Evolutionary conservation across 78 protist species (phyloP), one percentile per base, ranked within the genome.

Genomic region (Dictyostelium citrinum): DNA sequence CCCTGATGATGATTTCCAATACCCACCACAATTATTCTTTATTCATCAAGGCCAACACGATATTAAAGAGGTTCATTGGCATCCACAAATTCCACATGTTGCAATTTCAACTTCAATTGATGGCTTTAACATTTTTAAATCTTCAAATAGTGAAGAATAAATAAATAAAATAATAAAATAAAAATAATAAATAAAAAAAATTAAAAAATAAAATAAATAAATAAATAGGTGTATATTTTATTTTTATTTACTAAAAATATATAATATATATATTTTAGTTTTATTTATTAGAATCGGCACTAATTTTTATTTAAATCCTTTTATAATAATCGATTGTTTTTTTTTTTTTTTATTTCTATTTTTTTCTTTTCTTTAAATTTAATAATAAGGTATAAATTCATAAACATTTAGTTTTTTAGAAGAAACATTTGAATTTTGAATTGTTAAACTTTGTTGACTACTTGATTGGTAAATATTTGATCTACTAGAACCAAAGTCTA

Each of bases 61-160:
- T 75, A 71, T 97, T 80, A 98, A 98, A 95, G 99, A 98, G 90
- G 84, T 96, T 55, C 99, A 97, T 90, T 98, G 98, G 98, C 99
- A 98, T 97, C 96, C 95, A 64, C 99, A 98, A 96, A 77, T 96
- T 16, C 97, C 98, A 0, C 97, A 97, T 37, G 90, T 92, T 14
- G 90, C 97, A 24, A 45, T 97, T 37, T 82, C 93, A 43, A 98
- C 99, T 27, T 98, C 98, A 29, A 83, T 5, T 71, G 91, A 97
- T 33, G 98, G 98, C 39, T 94, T 98, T 84, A 95, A 98, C 91
- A 55, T 98, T 43, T 98, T 98, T 90, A 91, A 88, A 55, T 79
- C 96, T 37, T 84, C 82, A 71, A 84, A 84, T 55, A 35, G 60
- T 84, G 91, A 84, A 37, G 82, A 76, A 45, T 45, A 76, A 67